A percentile compares a stretch with the other conserved stretches of the same genome.
Conservation (phyloP, 1,284 basidiomycete genomes). For the Fomitopsis schrenkii region DNA sequence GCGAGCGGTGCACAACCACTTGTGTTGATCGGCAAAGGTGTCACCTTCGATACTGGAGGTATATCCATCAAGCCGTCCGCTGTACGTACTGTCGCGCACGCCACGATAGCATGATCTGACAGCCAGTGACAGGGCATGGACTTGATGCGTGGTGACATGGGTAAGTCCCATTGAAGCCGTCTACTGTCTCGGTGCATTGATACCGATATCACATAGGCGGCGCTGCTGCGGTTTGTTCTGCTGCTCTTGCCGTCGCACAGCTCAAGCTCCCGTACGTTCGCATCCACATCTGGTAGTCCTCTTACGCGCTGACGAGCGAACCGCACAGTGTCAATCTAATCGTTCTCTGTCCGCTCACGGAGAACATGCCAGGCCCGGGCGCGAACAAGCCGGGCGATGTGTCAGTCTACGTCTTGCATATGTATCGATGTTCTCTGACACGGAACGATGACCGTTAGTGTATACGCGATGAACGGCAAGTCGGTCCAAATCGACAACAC, state of each 20-base stretch:
- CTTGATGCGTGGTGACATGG: slow-evolving; percentile 83
- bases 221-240: slow-evolving; percentile 74
- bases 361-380: slow-evolving; percentile 84
- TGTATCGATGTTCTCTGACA: neutral
- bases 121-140: slow-evolving; percentile 57
- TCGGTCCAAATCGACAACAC: slow-evolving; percentile 88
- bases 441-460: slow-evolving; percentile 32
- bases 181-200: neutral
- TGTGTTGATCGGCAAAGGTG: slow-evolving; percentile 85
- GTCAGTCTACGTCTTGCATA: slow-evolving; percentile 32
- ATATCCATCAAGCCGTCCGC: slow-evolving; percentile 80
- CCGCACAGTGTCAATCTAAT: slow-evolving; percentile 69
- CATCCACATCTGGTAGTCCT: neutral
- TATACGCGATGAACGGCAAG: slow-evolving; percentile 89
- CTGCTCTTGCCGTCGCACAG: slow-evolving; percentile 78
- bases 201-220: slow-evolving; percentile 46
- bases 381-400: slow-evolving; percentile 88
- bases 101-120: neutral
- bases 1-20: slow-evolving; percentile 56
- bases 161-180: slow-evolving; percentile 25
- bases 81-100: slow-evolving; percentile 40
- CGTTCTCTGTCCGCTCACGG: slow-evolving; percentile 71
- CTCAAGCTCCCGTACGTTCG: slow-evolving; percentile 66
- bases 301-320: neutral
- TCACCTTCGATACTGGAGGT: slow-evolving; percentile 88